Conservation (phyloP, 805 yeast species). For the Teunomyces panamensis region DNA sequence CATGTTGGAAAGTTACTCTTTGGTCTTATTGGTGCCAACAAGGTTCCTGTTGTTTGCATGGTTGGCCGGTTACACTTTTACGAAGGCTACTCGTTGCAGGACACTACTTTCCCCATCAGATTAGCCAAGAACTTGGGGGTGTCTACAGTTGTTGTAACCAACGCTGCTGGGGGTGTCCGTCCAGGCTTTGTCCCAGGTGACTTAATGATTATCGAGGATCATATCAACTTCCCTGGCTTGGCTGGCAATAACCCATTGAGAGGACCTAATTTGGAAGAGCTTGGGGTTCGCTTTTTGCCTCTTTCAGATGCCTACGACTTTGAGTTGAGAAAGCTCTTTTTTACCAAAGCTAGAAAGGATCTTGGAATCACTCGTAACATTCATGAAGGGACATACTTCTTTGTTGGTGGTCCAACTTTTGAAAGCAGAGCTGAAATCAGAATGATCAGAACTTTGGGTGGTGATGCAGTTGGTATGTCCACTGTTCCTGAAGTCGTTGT, state of each 20-base stretch:
- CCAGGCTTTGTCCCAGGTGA: conserved; percentile 73
- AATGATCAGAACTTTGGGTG: conserved; percentile 67
- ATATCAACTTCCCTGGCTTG: conserved; percentile 86
- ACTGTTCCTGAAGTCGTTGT: conserved; percentile 95
- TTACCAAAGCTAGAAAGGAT: conserved; percentile 47
- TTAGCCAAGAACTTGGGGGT: conserved; percentile 66
- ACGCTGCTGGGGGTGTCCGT: conserved; percentile 93
- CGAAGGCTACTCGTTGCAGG: conserved; percentile 84
- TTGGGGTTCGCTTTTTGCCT: conserved; percentile 87
- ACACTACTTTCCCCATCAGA: conserved; percentile 83
- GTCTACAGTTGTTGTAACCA: conserved; percentile 71
- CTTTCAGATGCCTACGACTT: conserved; percentile 87
- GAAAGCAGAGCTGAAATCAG: conserved; percentile 93
- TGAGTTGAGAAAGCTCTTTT: conserved; percentile 61
- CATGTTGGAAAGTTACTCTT: conserved; percentile 81
- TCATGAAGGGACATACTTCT: conserved; percentile 85
- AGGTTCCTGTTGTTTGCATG: conserved; percentile 85
- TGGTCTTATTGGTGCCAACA: conserved; percentile 67
- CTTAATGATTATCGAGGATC: conserved; percentile 86
- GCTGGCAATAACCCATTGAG: conserved; percentile 84
- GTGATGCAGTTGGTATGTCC: conserved; percentile 96
- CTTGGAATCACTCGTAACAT: conserved; percentile 54
- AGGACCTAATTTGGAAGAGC: conserved; percentile 77
- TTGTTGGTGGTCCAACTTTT: conserved; percentile 90
- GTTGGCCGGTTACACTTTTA: conserved; percentile 90